Percentiles rank a stretch among this genome's conserved stretches.
phyloP scores from a whole-genome alignment of 192 early-diverging fungal genomes.

The Coemansia guatemalensis region DNA sequence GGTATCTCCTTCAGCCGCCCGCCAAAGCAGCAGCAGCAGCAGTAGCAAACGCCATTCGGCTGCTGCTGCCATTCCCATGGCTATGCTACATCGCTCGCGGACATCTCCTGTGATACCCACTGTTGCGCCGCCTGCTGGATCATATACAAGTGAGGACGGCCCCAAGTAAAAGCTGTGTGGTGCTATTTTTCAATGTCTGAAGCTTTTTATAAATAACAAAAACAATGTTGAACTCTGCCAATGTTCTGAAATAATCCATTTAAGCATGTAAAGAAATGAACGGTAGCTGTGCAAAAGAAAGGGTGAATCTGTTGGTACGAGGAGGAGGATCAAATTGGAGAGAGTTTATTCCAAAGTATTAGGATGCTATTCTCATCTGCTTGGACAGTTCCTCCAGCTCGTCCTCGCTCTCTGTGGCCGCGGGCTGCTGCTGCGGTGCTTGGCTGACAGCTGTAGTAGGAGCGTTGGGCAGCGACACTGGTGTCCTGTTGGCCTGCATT shows the following conservation, averaged over 20 bases:
- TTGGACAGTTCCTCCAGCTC: constrained; percentile 49
- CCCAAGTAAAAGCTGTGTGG: no score
- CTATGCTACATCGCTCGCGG: constrained; percentile 48
- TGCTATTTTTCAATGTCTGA: no score
- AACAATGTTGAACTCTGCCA: no score
- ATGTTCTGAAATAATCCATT: no score
- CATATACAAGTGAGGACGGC: no score
- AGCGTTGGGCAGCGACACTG: constrained; percentile 64
- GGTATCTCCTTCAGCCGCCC: constrained; percentile 4
- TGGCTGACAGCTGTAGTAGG: constrained; percentile 12
- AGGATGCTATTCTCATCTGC: constrained; percentile 45
- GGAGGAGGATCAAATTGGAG: not conserved
- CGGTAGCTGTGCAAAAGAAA: no score
- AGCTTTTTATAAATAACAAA: no score
- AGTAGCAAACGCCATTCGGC: constrained; percentile 12
- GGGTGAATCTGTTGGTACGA: no score
- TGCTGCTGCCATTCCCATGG: constrained; percentile 27
- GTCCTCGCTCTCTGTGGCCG: constrained; percentile 18
- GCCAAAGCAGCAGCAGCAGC: constrained; percentile 5
- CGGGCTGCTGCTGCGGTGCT: constrained; percentile 1
- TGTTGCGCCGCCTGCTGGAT: no score
- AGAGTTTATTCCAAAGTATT: not conserved
- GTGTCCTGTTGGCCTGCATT: constrained; percentile 65
- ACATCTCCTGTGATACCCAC: constrained; percentile 16
- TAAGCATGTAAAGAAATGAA: no score